Percentiles rank a stretch among this genome's conserved stretches.
Evolutionary conservation across 352 stramenopile species (phyloP).

Genomic region (Halophytophthora polymorphica): DNA sequence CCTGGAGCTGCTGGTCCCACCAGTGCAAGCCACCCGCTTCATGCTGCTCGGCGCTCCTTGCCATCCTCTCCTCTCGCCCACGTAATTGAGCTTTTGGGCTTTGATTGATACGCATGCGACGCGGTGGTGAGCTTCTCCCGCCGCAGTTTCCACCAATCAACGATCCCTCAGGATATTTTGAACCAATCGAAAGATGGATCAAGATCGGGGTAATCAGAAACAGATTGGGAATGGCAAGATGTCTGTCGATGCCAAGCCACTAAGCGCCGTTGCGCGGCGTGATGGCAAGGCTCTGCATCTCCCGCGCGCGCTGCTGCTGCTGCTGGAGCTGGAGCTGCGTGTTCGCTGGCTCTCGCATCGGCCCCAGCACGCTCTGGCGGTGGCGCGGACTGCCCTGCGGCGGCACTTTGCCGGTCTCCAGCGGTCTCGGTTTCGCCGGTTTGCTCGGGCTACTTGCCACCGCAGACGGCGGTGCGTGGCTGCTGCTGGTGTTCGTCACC

Average conservation of each 20-base stretch:
- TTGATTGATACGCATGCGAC: no score
- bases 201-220: background rate
- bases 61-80: no score
- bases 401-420: background rate
- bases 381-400: constrained; percentile 8
- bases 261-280: background rate
- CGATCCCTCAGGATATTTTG: background rate
- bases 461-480: no score
- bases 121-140: background rate
- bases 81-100: background rate
- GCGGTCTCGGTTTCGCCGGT: no score
- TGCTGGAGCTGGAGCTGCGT: constrained; percentile 12
- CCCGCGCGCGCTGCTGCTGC: constrained; percentile 11
- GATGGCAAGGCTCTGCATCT: constrained; percentile 10
- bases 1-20: background rate
- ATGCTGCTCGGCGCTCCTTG: background rate
- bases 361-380: constrained; percentile 11
- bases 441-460: no score
- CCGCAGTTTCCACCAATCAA: background rate
- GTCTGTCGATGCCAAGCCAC: no score
- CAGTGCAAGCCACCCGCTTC: background rate
- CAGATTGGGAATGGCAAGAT: background rate
- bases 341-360: constrained; percentile 5
- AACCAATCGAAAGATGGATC: background rate
- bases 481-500: no score